These are phyloP conservation scores for Pseudotsuga menziesii DNA, from an alignment of 75 land plant genomes.

Conservation along the genomic window DNA sequence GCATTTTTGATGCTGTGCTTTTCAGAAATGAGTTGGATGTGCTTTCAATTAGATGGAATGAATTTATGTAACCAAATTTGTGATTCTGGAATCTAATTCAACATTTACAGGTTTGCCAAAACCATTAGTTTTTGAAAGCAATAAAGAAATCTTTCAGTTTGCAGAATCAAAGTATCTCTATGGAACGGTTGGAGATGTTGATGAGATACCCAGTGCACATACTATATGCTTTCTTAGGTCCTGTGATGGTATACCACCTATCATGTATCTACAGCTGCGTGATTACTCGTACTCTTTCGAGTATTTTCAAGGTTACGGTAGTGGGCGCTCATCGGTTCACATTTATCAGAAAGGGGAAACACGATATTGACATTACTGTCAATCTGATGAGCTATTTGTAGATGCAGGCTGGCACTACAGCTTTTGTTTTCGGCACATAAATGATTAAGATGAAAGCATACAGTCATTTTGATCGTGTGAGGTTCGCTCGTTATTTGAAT, in stretches of 20 bases:
- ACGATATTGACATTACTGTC: conserved; percentile 51
- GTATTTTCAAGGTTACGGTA: conserved; percentile 55
- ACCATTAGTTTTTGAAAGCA: conserved; percentile 48
- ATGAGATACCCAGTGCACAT: conserved; percentile 60
- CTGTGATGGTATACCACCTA: conserved; percentile 66
- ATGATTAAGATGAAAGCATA: no score
- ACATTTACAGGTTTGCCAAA: conserved; percentile 74
- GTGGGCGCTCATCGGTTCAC: conserved; percentile 64
- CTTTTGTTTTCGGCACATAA: conserved; percentile 70
- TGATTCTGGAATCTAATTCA: conserved; percentile 77
- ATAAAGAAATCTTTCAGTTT: conserved; percentile 54
- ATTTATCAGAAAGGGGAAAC: conserved; percentile 42
- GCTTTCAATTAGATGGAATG: conserved; percentile 62
- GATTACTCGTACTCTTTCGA: conserved; percentile 79
- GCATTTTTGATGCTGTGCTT: conserved; percentile 62
- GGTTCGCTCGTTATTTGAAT: no score
- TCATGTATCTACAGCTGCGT: conserved; percentile 58
- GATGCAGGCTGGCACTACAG: conserved; percentile 75
- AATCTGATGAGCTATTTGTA: conserved; percentile 45
- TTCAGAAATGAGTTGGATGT: conserved; percentile 80
- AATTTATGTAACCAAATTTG: conserved; percentile 68
- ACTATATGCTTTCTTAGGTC: conserved; percentile 48
- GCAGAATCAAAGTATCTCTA: conserved; percentile 55
- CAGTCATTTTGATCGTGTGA: no score
- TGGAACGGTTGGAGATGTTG: conserved; percentile 59